Evolutionary conservation across 345 rosid species (phyloP), one percentile per base, ranked within the genome.

Genomic region (Salix koriyanagi): DNA sequence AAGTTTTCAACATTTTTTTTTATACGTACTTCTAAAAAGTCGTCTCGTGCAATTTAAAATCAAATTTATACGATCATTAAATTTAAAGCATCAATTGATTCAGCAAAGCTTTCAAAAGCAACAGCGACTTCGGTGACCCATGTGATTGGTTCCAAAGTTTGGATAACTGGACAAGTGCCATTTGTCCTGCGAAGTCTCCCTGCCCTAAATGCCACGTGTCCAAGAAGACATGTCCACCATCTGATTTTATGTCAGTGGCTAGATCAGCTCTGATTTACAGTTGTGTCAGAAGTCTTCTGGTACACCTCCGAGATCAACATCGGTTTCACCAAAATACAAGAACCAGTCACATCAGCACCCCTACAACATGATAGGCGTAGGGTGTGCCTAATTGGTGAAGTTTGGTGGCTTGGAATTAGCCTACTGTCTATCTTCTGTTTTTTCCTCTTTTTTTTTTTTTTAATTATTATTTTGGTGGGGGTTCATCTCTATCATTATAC

Each of bases 301-400:
- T 30, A 58, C 73, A 58, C 21, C 21, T 37, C 30, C 1, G 64
- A 42, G 46, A 84, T 84, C 86, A 78, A 58, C 82, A 54, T 84
- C 71, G 82, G 61, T 78, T 72, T 78, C 82, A 78, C 80, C 82
- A 76, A 73, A 56, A 9, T n/a, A 34, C 54, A 34, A 75, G 79
- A 39, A 64, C 82, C 72, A 26, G 39, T 18, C 6, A 10, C 48
- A 21, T 54, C 5, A 1, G 14, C 1, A 14, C 41, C 8, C 23
- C 21, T n/a, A 16, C 2, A 26, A 26, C n/a, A 16, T 11, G 4
- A 3, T 2, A 11, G 75, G 21, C 60, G 46, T 67, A 0, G 16
- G 54, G 9, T 14, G 2, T 5, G 14, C 14, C 12, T 48, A 11
- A 48, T 18, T 48, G n/a, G n/a, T 36, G 37, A 41, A 34, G 14